phyloP scores from a whole-genome alignment of 2,329 filamentous ascomycete species.

The Zarea fungicola region DNA sequence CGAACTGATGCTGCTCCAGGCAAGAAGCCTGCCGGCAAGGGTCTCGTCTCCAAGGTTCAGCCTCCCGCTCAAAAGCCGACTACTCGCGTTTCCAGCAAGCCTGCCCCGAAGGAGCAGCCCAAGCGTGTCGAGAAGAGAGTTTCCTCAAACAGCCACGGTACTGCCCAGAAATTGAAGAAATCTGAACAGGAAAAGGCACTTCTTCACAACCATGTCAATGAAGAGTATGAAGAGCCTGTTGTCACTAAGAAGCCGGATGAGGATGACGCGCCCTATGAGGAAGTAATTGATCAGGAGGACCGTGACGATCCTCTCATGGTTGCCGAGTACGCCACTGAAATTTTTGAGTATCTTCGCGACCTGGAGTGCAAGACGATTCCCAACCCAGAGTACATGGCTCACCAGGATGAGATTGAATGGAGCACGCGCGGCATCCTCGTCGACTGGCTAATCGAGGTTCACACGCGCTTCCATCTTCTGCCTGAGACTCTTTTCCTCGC shows the following conservation, averaged over 20 bases:
- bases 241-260: constrained; percentile 29
- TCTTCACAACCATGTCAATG: too few relatives aligned
- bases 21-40: constrained; percentile 69
- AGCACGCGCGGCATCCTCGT: constrained; percentile 96
- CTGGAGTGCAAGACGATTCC: constrained; percentile 75
- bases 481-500: constrained; percentile 95
- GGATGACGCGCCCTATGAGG: constrained; percentile 34
- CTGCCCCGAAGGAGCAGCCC: constrained; percentile 53
- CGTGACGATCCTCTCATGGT: constrained; percentile 94
- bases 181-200: constrained; percentile 22
- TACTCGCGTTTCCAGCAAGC: constrained; percentile 57
- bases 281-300: constrained; percentile 76
- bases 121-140: constrained; percentile 60
- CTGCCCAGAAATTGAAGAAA: constrained; percentile 58
- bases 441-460: constrained; percentile 97
- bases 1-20: constrained; percentile 67
- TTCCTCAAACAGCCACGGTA: constrained; percentile 61
- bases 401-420: constrained; percentile 94
- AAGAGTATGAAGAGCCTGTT: constrained; percentile 15
- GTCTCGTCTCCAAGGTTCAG: constrained; percentile 73
- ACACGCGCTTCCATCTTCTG: constrained; percentile 91
- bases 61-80: constrained; percentile 73
- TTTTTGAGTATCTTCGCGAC: constrained; percentile 91
- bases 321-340: constrained; percentile 93
- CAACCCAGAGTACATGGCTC: constrained; percentile 91